A percentile compares a stretch with the other conserved stretches of the same genome.
Evolutionary conservation across 352 stramenopile species (phyloP).

Genomic region (Pythium scleroteichum): DNA sequence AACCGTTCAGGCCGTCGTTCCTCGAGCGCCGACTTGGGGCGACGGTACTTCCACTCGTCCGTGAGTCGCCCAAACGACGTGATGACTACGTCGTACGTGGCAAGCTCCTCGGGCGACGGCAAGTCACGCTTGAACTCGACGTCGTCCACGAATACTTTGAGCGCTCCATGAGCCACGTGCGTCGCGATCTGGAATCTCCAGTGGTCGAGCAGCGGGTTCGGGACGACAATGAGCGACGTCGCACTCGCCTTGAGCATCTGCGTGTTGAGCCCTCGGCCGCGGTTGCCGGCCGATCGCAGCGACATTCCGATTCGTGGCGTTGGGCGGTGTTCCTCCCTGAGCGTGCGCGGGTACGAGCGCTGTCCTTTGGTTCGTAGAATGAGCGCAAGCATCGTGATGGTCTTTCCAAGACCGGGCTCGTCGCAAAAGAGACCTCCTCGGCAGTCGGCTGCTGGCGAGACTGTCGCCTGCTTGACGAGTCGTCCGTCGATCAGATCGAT

Average conservation of each 20-base stretch:
- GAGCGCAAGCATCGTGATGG: slow-evolving; percentile 83
- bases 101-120: slow-evolving; percentile 46
- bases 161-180: slow-evolving; percentile 35
- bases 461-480: slow-evolving; percentile 29
- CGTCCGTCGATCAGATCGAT: slow-evolving; percentile 65
- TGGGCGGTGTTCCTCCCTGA: neutral
- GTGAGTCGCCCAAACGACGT: slow-evolving; percentile 68
- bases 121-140: slow-evolving; percentile 35
- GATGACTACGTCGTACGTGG: slow-evolving; percentile 68
- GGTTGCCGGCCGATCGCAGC: slow-evolving; percentile 43
- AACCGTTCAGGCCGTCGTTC: slow-evolving; percentile 63
- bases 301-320: slow-evolving; percentile 3
- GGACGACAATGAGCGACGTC: slow-evolving; percentile 70
- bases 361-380: slow-evolving; percentile 79
- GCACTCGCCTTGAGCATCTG: slow-evolving; percentile 48
- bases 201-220: slow-evolving; percentile 72
- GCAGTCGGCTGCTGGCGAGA: slow-evolving; percentile 35
- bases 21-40: slow-evolving; percentile 63
- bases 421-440: slow-evolving; percentile 83
- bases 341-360: slow-evolving; percentile 16
- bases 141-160: slow-evolving; percentile 32
- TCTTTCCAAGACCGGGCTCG: slow-evolving; percentile 84
- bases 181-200: slow-evolving; percentile 76
- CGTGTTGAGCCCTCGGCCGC: slow-evolving; percentile 46
- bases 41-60: slow-evolving; percentile 63